A percentile compares a stretch with the other conserved stretches of the same genome.
phyloP scores from a whole-genome alignment of 129 eudicot genomes.

The Gnaphalium uliginosum region DNA sequence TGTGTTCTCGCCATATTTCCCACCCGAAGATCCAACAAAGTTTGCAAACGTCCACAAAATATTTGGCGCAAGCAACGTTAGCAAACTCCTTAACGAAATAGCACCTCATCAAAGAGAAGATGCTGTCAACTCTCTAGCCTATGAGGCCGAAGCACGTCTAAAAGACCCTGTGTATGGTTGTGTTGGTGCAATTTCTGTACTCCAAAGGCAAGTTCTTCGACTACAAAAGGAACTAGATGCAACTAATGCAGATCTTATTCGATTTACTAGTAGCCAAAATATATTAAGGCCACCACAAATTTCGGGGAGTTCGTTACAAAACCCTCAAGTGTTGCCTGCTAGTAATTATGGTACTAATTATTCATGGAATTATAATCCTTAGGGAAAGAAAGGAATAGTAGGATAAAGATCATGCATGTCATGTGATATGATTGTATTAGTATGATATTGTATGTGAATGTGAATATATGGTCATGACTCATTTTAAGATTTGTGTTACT shows the following conservation, averaged over 20 bases:
- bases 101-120: slow-evolving; percentile 72
- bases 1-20: slow-evolving; percentile 79
- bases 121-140: slow-evolving; percentile 82
- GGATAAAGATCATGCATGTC: slow-evolving; percentile 20
- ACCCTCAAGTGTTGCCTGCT: slow-evolving; percentile 28
- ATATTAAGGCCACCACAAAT: slow-evolving; percentile 8
- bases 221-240: slow-evolving; percentile 80
- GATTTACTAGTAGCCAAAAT: slow-evolving; percentile 41
- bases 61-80: slow-evolving; percentile 92
- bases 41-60: slow-evolving; percentile 79
- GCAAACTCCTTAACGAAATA: slow-evolving; percentile 74
- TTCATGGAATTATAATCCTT: slow-evolving; percentile 44
- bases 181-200: slow-evolving; percentile 80
- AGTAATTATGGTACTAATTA: slow-evolving; percentile 23
- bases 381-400: slow-evolving; percentile 9
- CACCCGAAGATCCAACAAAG: slow-evolving; percentile 78
- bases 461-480: slow-evolving; percentile 1
- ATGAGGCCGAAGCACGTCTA: slow-evolving; percentile 82
- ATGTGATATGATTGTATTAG: no score
- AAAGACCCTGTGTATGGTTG: slow-evolving; percentile 91
- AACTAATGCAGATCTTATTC: slow-evolving; percentile 60
- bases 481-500: slow-evolving; percentile 15
- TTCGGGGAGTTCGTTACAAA: slow-evolving; percentile 22
- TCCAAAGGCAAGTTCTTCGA: slow-evolving; percentile 69
- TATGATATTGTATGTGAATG: slow-evolving; percentile 29